phyloP scores from a whole-genome alignment of 257 asterid species.

The Nicotiana undulata region DNA sequence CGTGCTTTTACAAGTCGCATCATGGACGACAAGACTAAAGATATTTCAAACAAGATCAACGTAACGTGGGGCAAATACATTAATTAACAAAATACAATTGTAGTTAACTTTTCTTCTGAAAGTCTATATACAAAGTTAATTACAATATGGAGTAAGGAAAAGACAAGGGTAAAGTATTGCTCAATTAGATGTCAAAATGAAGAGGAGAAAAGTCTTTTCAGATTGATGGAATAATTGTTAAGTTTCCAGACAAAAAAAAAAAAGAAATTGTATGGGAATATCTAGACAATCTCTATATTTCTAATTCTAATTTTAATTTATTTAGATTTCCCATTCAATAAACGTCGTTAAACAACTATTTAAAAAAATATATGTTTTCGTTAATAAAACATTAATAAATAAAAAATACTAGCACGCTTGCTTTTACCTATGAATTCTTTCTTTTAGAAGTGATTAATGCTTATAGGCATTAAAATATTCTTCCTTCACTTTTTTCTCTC shows the following conservation, averaged over 20 bases:
- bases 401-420: not conserved
- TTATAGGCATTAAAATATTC: not conserved
- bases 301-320: not conserved
- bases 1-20: not conserved
- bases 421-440: not conserved
- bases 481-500: not conserved
- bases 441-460: not conserved
- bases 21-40: not conserved
- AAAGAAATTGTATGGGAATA: not conserved
- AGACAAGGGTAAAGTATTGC: too few species aligned
- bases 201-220: too few species aligned
- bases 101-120: not conserved
- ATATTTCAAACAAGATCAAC: not conserved
- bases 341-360: not conserved
- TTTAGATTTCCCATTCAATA: not conserved
- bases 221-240: too few species aligned
- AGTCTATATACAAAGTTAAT: not conserved
- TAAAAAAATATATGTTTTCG: not conserved
- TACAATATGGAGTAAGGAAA: too few species aligned
- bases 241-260: too few species aligned
- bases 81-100: not conserved
- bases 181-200: too few species aligned
- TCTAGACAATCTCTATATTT: not conserved
- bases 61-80: not conserved
- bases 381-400: not conserved